Conservation (phyloP, 768 basidiomycete genomes). For the Pleurotus salmoneostramineus region DNA sequence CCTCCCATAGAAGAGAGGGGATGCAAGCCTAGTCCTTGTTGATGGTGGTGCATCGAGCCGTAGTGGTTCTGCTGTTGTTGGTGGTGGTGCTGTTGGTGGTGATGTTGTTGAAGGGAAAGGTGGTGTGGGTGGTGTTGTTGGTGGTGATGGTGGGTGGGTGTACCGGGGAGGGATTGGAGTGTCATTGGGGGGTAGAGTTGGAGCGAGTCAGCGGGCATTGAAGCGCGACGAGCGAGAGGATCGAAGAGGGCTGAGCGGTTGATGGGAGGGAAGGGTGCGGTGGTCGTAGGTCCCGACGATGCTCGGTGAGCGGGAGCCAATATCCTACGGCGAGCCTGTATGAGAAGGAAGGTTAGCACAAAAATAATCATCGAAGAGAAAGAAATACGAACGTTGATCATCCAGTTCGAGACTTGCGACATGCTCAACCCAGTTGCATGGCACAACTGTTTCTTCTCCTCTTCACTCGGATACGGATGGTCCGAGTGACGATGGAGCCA, state of each 20-base stretch:
- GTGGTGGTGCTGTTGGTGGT: slow-evolving; percentile 22
- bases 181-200: slow-evolving; percentile 80
- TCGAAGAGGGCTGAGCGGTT: slow-evolving; percentile 38
- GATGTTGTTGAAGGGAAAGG: slow-evolving; percentile 29
- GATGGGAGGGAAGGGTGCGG: slow-evolving; percentile 63
- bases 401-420: slow-evolving; percentile 91
- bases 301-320: slow-evolving; percentile 79
- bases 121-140: slow-evolving; percentile 13
- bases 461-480: slow-evolving; percentile 86
- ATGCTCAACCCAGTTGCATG: slow-evolving; percentile 83
- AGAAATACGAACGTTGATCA: slow-evolving; percentile 66
- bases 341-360: not conserved
- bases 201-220: slow-evolving; percentile 67
- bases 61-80: slow-evolving; percentile 24
- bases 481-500: slow-evolving; percentile 88
- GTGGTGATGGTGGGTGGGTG: slow-evolving; percentile 32
- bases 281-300: slow-evolving; percentile 73
- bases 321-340: slow-evolving; percentile 75
- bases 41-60: too few relatives aligned
- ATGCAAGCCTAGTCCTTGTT: too few relatives aligned
- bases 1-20: too few relatives aligned
- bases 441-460: slow-evolving; percentile 88
- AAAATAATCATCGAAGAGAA: not conserved
- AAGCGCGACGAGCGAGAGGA: slow-evolving; percentile 51
- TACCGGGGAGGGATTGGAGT: slow-evolving; percentile 54